Evolutionary conservation across 495 filamentous ascomycete genomes (phyloP).

Genomic region (Terfezia claveryi): DNA sequence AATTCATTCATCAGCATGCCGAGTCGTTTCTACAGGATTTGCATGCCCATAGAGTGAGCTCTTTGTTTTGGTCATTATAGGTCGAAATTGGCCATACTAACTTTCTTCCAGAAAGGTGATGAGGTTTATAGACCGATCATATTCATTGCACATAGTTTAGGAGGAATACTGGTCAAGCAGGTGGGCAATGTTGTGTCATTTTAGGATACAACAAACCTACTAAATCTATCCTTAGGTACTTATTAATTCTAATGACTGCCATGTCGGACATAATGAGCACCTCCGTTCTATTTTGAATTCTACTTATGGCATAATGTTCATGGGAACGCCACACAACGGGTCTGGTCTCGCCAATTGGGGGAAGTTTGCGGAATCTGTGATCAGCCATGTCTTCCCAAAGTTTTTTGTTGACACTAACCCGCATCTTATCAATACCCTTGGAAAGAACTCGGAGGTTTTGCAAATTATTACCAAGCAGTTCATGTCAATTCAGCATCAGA

Average conservation of each 20-base stretch:
- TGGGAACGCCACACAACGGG: constrained; percentile 73
- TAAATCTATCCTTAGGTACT: constrained; percentile 24
- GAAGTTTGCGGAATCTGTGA: constrained; percentile 48
- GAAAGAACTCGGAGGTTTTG: constrained; percentile 55
- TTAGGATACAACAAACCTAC: not conserved
- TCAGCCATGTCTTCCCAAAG: constrained; percentile 43
- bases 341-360: constrained; percentile 61
- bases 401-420: constrained; percentile 48
- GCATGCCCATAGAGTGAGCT: constrained; percentile 34
- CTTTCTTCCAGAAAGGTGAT: constrained; percentile 32
- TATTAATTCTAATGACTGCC: constrained; percentile 41
- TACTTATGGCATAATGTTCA: constrained; percentile 65
- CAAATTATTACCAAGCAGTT: constrained; percentile 65
- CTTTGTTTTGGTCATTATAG: not conserved
- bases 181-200: constrained; percentile 16
- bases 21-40: constrained; percentile 48
- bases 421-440: constrained; percentile 47
- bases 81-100: constrained; percentile 20
- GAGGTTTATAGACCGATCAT: constrained; percentile 48
- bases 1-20: constrained; percentile 65
- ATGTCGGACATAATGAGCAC: constrained; percentile 44
- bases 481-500: constrained; percentile 45
- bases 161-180: constrained; percentile 61
- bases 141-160: constrained; percentile 67
- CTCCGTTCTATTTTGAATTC: constrained; percentile 61